phyloP scores from a whole-genome alignment of 2,329 filamentous ascomycete species.

The Aspergillus sp. region DNA sequence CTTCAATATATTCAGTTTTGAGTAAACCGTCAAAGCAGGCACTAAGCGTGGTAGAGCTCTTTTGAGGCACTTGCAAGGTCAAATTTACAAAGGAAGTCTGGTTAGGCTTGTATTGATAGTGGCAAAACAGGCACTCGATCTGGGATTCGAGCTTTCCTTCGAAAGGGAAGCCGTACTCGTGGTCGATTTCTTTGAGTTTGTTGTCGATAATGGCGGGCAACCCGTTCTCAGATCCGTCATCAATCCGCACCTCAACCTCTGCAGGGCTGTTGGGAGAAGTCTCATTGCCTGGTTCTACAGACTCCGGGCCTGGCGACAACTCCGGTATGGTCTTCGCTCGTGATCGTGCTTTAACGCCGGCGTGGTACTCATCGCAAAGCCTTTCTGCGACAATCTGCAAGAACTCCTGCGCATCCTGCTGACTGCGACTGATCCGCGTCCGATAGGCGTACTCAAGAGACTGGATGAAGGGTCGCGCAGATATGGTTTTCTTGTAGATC shows the following conservation, averaged over 20 bases:
- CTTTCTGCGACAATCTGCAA: slow-evolving; percentile 90
- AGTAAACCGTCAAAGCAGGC: slow-evolving; percentile 91
- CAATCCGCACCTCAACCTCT: slow-evolving; percentile 38
- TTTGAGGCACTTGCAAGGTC: slow-evolving; percentile 86
- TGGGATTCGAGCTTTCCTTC: slow-evolving; percentile 93
- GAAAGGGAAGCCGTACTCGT: slow-evolving; percentile 72
- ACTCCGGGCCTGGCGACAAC: slow-evolving; percentile 21
- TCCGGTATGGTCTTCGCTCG: slow-evolving; percentile 31
- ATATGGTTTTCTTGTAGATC: slow-evolving; percentile 90
- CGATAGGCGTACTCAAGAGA: slow-evolving; percentile 83
- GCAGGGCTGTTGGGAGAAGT: slow-evolving; percentile 25
- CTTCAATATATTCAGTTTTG: slow-evolving; percentile 93
- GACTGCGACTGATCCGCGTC: slow-evolving; percentile 87
- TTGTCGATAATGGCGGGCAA: slow-evolving; percentile 40
- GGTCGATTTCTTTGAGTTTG: slow-evolving; percentile 40
- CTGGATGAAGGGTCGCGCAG: slow-evolving; percentile 78
- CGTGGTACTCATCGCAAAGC: slow-evolving; percentile 90
- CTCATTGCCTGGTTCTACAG: slow-evolving; percentile 12
- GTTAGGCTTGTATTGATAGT: slow-evolving; percentile 82
- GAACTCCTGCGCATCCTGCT: slow-evolving; percentile 98
- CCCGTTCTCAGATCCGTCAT: slow-evolving; percentile 36
- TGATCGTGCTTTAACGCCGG: slow-evolving; percentile 71
- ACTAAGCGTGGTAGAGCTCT: slow-evolving; percentile 76
- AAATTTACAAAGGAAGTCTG: slow-evolving; percentile 87
- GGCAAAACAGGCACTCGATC: slow-evolving; percentile 86